Evolutionary conservation across 192 early-diverging fungal species (phyloP), one percentile per base, ranked within the genome.

Genomic region (Coemansia sp.): DNA sequence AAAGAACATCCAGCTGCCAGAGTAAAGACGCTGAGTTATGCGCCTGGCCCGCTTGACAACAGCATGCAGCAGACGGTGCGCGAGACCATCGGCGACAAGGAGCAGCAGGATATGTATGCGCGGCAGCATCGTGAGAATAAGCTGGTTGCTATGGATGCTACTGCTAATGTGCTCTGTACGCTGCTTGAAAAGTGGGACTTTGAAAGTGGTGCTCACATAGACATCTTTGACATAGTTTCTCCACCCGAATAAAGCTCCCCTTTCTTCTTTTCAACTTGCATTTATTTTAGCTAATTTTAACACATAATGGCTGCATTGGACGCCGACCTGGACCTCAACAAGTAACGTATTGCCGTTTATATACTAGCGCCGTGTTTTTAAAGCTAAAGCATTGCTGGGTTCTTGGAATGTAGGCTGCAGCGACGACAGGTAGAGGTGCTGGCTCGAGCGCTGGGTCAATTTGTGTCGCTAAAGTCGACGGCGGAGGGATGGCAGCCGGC

Each of bases 41-140:
- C 93, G 3, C 93, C 93, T 2, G 93, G 93, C 12, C 93, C 93
- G 28, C 66, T 95, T 48, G 89, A 93, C 41, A 90, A 86, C 44
- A 80, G 86, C 31, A 92, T 93, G 91, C 91, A 93, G 70, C 63
- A 68, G 1, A 57, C 78, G 30, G 89, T 93, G 30, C 83, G 93
- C 16, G 62, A 79, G 19, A 83, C 80, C 6, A 68, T 95, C 26
- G 86, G 83, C 5, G 86, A 88, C 48, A 48, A 59, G 4, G 85
- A 83, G 38, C 85, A 92, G 53, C 78, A 74, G 10, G 31, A 78
- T 15, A 52, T 86, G 15, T 95, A 83, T 61, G 68, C 65, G 11
- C 54, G 77, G 18, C 84, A 92, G 87, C 83, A 88, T 49, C 55
- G 70, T 10, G 66, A 86, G 72, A 72, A 78, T 4, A 83, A 85